Conservation (phyloP, 768 basidiomycete genomes). For the Amylocystis lapponica region DNA sequence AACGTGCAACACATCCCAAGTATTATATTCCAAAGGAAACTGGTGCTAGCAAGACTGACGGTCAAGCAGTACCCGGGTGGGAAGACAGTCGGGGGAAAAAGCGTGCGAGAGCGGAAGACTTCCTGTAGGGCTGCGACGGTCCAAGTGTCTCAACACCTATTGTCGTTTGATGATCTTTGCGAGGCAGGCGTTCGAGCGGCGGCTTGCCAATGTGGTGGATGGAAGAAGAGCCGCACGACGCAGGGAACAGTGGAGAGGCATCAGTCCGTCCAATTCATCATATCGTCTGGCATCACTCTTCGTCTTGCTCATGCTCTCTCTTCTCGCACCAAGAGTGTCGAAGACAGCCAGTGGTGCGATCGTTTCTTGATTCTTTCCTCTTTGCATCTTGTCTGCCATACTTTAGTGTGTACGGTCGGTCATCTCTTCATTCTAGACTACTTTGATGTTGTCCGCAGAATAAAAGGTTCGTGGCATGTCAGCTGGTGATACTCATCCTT, state of each 20-base stretch:
- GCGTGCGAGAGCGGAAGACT: constrained; percentile 82
- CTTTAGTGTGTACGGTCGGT: constrained; percentile 24
- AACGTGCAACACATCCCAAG: constrained; percentile 56
- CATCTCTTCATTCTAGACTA: constrained; percentile 9
- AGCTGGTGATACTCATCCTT: not conserved
- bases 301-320: constrained; percentile 18
- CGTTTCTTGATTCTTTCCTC: constrained; percentile 10
- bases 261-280: constrained; percentile 27
- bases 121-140: constrained; percentile 41
- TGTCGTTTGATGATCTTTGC: not conserved
- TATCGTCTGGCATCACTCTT: constrained; percentile 9
- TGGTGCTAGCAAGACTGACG: constrained; percentile 26
- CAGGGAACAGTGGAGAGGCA: constrained; percentile 16
- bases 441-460: not conserved
- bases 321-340: constrained; percentile 1
- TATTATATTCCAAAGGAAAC: constrained; percentile 50
- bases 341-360: constrained; percentile 16
- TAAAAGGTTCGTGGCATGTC: constrained; percentile 5
- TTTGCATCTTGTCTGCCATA: constrained; percentile 7
- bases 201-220: not conserved
- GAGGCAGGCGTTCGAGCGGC: not conserved
- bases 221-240: constrained; percentile 1
- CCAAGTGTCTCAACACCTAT: not conserved
- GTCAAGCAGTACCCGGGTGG: constrained; percentile 24
- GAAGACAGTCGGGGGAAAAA: constrained; percentile 78